These are phyloP conservation scores for Biscogniauxia mediterranea DNA, from an alignment of 2,329 filamentous ascomycete species.

Conservation along the genomic window DNA sequence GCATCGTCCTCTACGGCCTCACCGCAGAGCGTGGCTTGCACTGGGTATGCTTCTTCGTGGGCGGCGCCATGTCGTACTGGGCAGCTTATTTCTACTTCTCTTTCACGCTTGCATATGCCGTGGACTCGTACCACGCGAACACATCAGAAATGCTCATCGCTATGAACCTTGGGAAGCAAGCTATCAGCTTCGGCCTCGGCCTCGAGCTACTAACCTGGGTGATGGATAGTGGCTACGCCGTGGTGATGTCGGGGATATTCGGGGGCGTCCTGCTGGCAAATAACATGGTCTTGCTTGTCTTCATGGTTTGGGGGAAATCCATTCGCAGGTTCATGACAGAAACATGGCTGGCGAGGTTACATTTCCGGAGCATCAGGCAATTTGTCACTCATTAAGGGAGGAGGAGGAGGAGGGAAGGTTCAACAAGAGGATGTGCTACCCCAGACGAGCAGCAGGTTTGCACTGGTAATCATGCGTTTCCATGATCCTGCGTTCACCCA, in stretches of 20 bases:
- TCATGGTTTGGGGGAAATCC: constrained; percentile 51
- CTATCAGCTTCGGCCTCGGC: constrained; percentile 53
- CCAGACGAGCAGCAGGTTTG: neutral
- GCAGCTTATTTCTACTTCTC: constrained; percentile 55
- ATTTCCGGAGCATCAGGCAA: constrained; percentile 32
- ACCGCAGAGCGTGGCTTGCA: constrained; percentile 38
- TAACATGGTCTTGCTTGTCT: constrained; percentile 46
- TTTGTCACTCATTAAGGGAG: constrained; percentile 24
- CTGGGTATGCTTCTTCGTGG: constrained; percentile 48
- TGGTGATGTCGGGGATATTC: constrained; percentile 51
- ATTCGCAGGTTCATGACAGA: constrained; percentile 45
- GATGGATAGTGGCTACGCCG: constrained; percentile 45
- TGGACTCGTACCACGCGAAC: constrained; percentile 58
- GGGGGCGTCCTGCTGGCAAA: constrained; percentile 48
- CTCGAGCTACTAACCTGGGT: constrained; percentile 52
- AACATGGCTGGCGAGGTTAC: constrained; percentile 49
- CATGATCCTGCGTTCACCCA: neutral
- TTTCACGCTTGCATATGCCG: constrained; percentile 60
- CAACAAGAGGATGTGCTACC: neutral
- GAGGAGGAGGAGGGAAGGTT: constrained; percentile 2
- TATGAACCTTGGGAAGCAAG: constrained; percentile 56
- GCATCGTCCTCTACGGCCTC: constrained; percentile 37
- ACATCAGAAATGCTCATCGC: constrained; percentile 64
- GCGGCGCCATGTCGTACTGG: constrained; percentile 50
- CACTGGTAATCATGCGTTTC: no score